Evolutionary conservation across 768 basidiomycete genomes (phyloP).

Genomic region (Trametes punicea): DNA sequence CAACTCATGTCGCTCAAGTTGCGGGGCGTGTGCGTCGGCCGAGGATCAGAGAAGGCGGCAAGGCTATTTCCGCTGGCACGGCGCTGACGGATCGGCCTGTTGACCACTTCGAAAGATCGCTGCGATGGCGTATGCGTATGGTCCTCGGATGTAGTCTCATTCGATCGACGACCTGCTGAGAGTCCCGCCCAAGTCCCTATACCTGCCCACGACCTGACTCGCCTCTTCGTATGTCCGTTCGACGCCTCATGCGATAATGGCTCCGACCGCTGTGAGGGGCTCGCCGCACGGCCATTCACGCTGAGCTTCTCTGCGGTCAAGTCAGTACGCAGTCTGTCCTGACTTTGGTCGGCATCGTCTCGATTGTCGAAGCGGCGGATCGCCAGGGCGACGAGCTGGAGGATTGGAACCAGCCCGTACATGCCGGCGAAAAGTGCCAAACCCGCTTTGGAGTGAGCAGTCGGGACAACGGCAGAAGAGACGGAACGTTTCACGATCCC

Average conservation of each 20-base stretch:
- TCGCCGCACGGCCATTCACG: slow-evolving; percentile 25
- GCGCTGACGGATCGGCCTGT: slow-evolving; percentile 49
- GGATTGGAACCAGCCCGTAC: slow-evolving; percentile 50
- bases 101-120: slow-evolving; percentile 47
- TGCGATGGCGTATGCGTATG: slow-evolving; percentile 33
- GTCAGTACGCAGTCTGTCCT: slow-evolving; percentile 29
- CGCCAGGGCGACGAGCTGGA: slow-evolving; percentile 32
- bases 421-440: slow-evolving; percentile 61
- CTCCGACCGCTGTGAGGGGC: slow-evolving; percentile 29
- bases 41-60: slow-evolving; percentile 39
- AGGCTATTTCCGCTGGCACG: slow-evolving; percentile 48
- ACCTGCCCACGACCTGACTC: slow-evolving; percentile 38
- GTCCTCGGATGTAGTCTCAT: slow-evolving; percentile 34
- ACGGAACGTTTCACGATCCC: slow-evolving; percentile 33
- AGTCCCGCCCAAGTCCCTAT: slow-evolving; percentile 35
- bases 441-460: slow-evolving; percentile 62
- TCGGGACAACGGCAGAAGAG: slow-evolving; percentile 41
- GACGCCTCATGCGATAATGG: neutral
- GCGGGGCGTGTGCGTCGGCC: slow-evolving; percentile 42
- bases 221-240: slow-evolving; percentile 12
- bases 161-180: slow-evolving; percentile 35
- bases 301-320: slow-evolving; percentile 42
- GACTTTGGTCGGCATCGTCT: slow-evolving; percentile 9
- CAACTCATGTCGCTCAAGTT: slow-evolving; percentile 74
- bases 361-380: slow-evolving; percentile 3